phyloP scores from a whole-genome alignment of 2,329 filamentous ascomycete species.

The Diaporthe eres region DNA sequence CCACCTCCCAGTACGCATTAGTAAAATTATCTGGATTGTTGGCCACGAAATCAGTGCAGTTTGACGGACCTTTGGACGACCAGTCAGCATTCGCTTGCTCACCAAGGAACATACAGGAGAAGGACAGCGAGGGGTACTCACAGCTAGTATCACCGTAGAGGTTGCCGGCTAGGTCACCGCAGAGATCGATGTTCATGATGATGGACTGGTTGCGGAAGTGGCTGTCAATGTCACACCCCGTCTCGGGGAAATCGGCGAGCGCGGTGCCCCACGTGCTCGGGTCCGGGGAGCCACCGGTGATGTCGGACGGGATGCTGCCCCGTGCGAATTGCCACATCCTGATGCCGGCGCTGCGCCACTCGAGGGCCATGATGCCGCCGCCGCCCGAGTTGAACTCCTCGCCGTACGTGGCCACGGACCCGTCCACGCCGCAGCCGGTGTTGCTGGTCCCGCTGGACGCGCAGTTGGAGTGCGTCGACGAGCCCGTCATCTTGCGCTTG shows the following conservation, averaged over 20 bases:
- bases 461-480: slow-evolving; percentile 60
- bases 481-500: slow-evolving; percentile 67
- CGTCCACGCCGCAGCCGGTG: slow-evolving; percentile 69
- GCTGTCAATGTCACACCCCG: slow-evolving; percentile 69
- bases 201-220: slow-evolving; percentile 78
- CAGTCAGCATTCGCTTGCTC: slow-evolving; percentile 3
- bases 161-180: slow-evolving; percentile 64
- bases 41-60: slow-evolving; percentile 70
- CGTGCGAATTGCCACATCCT: slow-evolving; percentile 73
- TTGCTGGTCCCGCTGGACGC: slow-evolving; percentile 65
- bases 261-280: slow-evolving; percentile 74
- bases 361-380: slow-evolving; percentile 73
- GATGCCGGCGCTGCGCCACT: slow-evolving; percentile 73
- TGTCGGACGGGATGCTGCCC: slow-evolving; percentile 63
- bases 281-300: slow-evolving; percentile 66
- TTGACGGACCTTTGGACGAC: slow-evolving; percentile 60
- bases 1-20: slow-evolving; percentile 77
- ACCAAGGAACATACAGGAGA: not conserved
- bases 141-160: slow-evolving; percentile 63
- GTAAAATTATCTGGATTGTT: slow-evolving; percentile 68
- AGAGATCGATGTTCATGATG: slow-evolving; percentile 76
- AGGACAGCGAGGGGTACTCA: slow-evolving; percentile 45
- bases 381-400: slow-evolving; percentile 64
- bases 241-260: slow-evolving; percentile 75
- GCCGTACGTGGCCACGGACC: slow-evolving; percentile 62